These are phyloP conservation scores for Globisporangium barbulae DNA, from an alignment of 352 stramenopile species.

Conservation along the genomic window DNA sequence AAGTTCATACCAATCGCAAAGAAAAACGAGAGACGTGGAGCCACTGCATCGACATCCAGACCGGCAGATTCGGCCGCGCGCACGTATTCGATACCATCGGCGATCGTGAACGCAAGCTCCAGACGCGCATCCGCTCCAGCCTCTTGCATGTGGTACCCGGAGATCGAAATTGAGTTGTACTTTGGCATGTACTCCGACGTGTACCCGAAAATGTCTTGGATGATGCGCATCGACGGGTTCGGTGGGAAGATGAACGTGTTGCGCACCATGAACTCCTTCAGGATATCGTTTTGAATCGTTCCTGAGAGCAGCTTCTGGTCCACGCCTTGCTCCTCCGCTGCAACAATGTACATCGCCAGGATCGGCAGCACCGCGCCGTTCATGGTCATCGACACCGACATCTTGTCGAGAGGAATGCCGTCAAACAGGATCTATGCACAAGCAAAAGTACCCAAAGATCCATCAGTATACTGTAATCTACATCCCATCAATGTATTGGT, in stretches of 20 bases:
- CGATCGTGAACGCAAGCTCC: constrained; percentile 97
- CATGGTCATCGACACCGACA: constrained; percentile 99
- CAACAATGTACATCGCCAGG: constrained; percentile 96
- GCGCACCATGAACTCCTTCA: constrained; percentile 96
- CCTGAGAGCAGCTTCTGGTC: constrained; percentile 80
- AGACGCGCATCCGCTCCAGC: constrained; percentile 92
- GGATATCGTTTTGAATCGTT: constrained; percentile 95
- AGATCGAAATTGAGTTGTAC: constrained; percentile 98
- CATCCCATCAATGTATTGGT: neutral
- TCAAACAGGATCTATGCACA: constrained; percentile 89
- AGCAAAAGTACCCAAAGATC: neutral
- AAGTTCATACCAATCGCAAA: constrained; percentile 98
- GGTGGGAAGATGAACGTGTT: constrained; percentile 99
- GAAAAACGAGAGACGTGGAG: constrained; percentile 96
- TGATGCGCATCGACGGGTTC: constrained; percentile 91
- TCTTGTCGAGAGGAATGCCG: constrained; percentile 93
- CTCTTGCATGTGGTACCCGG: constrained; percentile 98
- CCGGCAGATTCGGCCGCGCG: constrained; percentile 89
- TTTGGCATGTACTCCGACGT: constrained; percentile 95
- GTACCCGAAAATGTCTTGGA: constrained; percentile 97
- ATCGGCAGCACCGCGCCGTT: constrained; percentile 96
- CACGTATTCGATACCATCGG: constrained; percentile 97
- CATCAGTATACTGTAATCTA: neutral
- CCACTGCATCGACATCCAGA: constrained; percentile 92
- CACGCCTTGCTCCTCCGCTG: constrained; percentile 95